Percentiles rank a stretch among this genome's conserved stretches.
Evolutionary conservation across 2,329 filamentous ascomycete genomes (phyloP).

Genomic region (Metarhizium humberi): DNA sequence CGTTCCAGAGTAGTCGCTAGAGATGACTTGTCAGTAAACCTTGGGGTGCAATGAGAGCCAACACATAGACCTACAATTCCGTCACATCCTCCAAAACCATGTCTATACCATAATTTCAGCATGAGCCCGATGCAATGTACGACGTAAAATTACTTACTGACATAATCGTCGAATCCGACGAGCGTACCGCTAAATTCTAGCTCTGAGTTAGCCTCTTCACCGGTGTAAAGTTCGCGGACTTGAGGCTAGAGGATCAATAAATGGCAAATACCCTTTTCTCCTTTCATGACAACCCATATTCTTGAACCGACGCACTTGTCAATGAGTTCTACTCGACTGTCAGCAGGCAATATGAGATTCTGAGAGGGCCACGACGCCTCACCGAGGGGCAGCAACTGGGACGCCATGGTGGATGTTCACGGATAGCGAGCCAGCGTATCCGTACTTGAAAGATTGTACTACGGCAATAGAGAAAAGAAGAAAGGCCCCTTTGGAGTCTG

Average conservation of each 20-base stretch:
- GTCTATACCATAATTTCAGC: slow-evolving; percentile 43
- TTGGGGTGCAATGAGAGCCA: neutral
- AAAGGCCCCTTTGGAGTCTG: neutral
- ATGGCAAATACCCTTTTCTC: slow-evolving; percentile 68
- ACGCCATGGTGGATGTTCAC: slow-evolving; percentile 45
- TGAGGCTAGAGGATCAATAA: neutral
- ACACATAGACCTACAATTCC: slow-evolving; percentile 61
- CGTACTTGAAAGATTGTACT: neutral
- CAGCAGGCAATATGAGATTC: neutral
- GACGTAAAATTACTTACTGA: slow-evolving; percentile 63
- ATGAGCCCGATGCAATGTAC: neutral
- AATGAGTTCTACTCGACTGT: slow-evolving; percentile 65
- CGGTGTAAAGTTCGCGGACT: neutral
- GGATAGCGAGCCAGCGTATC: neutral
- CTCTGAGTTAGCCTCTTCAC: slow-evolving; percentile 3
- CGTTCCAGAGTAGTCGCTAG: slow-evolving; percentile 80
- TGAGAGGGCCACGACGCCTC: slow-evolving; percentile 12
- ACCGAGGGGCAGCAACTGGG: slow-evolving; percentile 67
- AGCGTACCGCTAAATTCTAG: slow-evolving; percentile 92
- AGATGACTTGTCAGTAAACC: slow-evolving; percentile 6
- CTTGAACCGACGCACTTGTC: slow-evolving; percentile 97
- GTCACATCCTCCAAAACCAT: slow-evolving; percentile 98
- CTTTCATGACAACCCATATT: slow-evolving; percentile 99
- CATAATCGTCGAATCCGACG: slow-evolving; percentile 96
- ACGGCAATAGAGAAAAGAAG: neutral